Percentiles rank a stretch among this genome's conserved stretches.
Conservation (phyloP, 192 early-diverging fungal species). For the Podila horticola region DNA sequence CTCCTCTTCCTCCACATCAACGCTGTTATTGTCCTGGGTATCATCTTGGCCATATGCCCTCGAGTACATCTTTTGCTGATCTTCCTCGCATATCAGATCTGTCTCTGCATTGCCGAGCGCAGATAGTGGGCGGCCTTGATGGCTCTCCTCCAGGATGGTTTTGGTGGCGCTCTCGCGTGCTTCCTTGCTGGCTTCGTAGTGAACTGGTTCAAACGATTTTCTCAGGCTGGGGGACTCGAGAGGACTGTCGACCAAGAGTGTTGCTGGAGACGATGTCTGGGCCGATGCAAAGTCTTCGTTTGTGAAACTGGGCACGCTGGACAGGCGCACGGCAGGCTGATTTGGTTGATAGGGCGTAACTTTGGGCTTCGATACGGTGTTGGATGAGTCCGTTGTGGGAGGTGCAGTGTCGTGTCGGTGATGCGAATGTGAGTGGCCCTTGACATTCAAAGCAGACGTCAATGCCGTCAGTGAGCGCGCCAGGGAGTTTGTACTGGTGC, state of each 20-base stretch:
- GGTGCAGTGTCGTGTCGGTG: neutral
- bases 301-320: slow-evolving; percentile 6
- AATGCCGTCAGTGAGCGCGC: slow-evolving; percentile 23
- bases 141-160: slow-evolving; percentile 15
- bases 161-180: slow-evolving; percentile 25
- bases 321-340: slow-evolving; percentile 34
- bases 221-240: neutral
- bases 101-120: neutral
- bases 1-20: neutral
- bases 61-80: neutral
- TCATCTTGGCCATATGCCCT: neutral
- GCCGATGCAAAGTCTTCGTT: neutral
- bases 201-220: slow-evolving; percentile 12
- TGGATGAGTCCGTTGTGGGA: neutral
- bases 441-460: slow-evolving; percentile 10
- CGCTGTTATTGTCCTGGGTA: neutral
- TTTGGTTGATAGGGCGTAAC: slow-evolving; percentile 38
- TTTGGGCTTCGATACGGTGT: slow-evolving; percentile 9
- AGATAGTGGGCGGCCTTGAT: neutral
- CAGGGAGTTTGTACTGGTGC: slow-evolving; percentile 1
- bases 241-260: neutral
- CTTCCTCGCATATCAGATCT: neutral
- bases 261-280: neutral
- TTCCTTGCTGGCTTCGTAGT: slow-evolving; percentile 11
- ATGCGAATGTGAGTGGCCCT: neutral